phyloP scores from a whole-genome alignment of 306 rosid species.

The Vicia villosa region DNA sequence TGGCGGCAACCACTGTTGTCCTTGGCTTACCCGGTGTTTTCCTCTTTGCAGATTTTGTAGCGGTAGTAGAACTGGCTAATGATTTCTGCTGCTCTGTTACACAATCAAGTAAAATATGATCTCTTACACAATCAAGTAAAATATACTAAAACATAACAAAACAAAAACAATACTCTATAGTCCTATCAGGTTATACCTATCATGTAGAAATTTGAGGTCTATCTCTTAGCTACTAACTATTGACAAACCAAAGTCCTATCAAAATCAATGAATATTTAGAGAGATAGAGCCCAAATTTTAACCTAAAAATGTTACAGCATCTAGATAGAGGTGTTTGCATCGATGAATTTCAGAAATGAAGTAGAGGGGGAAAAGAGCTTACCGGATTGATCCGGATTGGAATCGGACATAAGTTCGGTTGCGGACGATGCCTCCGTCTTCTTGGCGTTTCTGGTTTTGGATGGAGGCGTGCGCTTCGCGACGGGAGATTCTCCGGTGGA shows the following conservation, averaged over 20 bases:
- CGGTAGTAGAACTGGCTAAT: constrained; percentile 36
- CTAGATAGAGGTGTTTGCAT: not conserved
- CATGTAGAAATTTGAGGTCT: not conserved
- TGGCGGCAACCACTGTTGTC: constrained; percentile 28
- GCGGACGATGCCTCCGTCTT: constrained; percentile 50
- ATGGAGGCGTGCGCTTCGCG: constrained; percentile 43
- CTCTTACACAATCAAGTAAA: constrained; percentile 31
- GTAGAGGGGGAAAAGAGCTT: not conserved
- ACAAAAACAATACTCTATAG: not conserved
- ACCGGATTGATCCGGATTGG: constrained; percentile 50
- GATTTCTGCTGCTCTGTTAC: constrained; percentile 41
- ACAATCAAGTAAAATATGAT: constrained; percentile 12
- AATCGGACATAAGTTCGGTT: constrained; percentile 28
- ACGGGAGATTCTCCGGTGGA: constrained; percentile 35
- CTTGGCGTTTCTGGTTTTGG: constrained; percentile 45
- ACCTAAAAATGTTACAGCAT: not conserved
- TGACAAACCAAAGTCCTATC: not conserved
- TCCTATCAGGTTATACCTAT: not conserved
- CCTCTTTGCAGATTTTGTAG: constrained; percentile 37
- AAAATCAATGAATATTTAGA: constrained; percentile 4
- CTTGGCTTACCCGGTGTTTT: constrained; percentile 41
- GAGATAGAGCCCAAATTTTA: not conserved
- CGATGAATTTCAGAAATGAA: constrained; percentile 7
- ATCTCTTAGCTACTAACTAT: not conserved
- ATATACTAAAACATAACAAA: not conserved